Conservation (phyloP, 176 grass and related monocot species). For the Eleusine indica region DNA sequence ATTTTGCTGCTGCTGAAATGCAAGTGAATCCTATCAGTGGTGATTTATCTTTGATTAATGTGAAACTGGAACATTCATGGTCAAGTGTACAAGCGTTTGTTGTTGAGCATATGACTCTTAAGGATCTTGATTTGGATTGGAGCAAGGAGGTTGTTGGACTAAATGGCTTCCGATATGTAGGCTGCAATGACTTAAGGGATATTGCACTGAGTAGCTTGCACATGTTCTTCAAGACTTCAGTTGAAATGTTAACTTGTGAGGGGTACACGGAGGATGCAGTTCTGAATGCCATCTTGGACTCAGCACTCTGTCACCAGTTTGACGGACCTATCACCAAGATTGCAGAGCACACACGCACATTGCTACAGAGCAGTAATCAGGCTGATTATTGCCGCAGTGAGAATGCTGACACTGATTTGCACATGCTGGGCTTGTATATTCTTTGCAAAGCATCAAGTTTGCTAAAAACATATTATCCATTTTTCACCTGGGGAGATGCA, state of each 20-base stretch:
- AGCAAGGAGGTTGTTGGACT: slow-evolving; percentile 33
- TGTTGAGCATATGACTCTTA: slow-evolving; percentile 22
- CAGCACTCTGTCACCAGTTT: slow-evolving; percentile 37
- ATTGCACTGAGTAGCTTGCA: slow-evolving; percentile 11
- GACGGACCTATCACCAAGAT: slow-evolving; percentile 48
- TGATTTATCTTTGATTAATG: slow-evolving; percentile 23
- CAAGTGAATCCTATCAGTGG: background rate
- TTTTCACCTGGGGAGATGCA: too few relatives aligned
- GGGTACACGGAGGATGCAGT: slow-evolving; percentile 40
- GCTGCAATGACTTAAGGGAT: slow-evolving; percentile 42
- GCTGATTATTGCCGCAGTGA: slow-evolving; percentile 16
- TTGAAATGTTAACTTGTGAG: slow-evolving; percentile 36
- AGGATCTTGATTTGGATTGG: slow-evolving; percentile 39
- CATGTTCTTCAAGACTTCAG: slow-evolving; percentile 42
- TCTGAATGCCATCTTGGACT: slow-evolving; percentile 35
- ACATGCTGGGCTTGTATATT: slow-evolving; percentile 24
- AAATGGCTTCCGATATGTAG: slow-evolving; percentile 35
- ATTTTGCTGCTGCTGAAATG: slow-evolving; percentile 36
- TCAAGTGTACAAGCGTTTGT: slow-evolving; percentile 41
- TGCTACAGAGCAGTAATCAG: slow-evolving; percentile 26
- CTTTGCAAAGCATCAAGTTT: too few relatives aligned
- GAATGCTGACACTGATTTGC: slow-evolving; percentile 46
- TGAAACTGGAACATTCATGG: slow-evolving; percentile 33
- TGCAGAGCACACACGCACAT: slow-evolving; percentile 13
- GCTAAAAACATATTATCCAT: too few relatives aligned